Base-by-base conservation (phyloP, 2,329 filamentous ascomycete species). In the Ophiocordyceps camponoti-saundersi region DNA sequence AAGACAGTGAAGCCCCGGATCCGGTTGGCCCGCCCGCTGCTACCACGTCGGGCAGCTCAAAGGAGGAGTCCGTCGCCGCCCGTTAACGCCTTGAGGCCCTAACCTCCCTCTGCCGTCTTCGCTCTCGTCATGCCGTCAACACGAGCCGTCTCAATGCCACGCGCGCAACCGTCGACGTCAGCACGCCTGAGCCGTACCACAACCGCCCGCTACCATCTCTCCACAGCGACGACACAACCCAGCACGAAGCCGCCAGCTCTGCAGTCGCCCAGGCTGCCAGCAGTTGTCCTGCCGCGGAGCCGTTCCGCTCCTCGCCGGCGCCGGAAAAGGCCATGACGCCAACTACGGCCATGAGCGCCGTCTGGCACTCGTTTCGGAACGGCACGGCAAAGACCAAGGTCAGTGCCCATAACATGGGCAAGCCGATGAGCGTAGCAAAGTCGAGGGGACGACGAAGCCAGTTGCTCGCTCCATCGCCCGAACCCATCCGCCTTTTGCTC, bases 241-340 rank as follows among this genome's bases (percentile, higher is more conserved):
- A 63, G 48, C 61, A 65, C 2, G 63, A 48, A 15, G 55, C 56
- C 0, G 57, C 56, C 7, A 65, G 47, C 49, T 65, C 62, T 0
- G 53, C 45, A 0, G 62, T 58, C 10, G 59, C 59, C 21, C 63
- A 34, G 3, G 53, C 53, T 10, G 61, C 59, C 12, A 56, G 49
- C 3, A 57, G 30, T 4, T 55, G 57, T 2, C 49, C 54, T 8
- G 52, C 34, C 16, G 13, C 13, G 46, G 46, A 20, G 49, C 47
- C 11, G 50, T 47, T 11, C 44, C 51, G 39, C 43, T 48, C 12
- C 3, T 53, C 47, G 3, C 47, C 48, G 16, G 57, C 58, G 6
- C 55, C 53, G 13, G 56, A 54, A 1, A 64, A 44, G 2, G 61
- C 59, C 18, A 63, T 55, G 3, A 53, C 51, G 2, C 61, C 61